Conservation (phyloP, 108 stramenopile species). For the Fistulifera pelliculosa region DNA sequence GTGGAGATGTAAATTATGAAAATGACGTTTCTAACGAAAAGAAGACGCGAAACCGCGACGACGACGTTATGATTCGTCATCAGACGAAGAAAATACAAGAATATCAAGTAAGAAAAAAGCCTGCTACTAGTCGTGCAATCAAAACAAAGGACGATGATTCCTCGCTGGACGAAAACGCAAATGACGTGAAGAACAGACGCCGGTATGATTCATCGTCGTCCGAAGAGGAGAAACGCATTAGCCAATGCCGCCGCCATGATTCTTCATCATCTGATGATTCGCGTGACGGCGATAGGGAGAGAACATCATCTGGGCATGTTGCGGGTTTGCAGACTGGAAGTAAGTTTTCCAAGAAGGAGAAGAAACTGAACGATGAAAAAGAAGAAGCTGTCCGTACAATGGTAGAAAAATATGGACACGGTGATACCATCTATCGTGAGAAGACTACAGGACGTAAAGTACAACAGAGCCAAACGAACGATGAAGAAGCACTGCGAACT, state of each 20-base stretch:
- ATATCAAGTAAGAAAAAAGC: background rate
- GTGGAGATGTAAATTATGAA: background rate
- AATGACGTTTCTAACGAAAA: background rate
- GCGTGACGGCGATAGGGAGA: background rate
- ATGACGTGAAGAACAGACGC: background rate
- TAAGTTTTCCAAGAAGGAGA: constrained; percentile 61
- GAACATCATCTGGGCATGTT: constrained; percentile 48
- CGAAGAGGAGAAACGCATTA: background rate
- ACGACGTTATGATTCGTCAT: constrained; percentile 2
- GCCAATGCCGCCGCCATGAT: background rate
- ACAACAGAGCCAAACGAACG: constrained; percentile 7
- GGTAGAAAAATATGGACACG: constrained; percentile 45
- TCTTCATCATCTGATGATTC: background rate
- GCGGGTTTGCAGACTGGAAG: constrained; percentile 71
- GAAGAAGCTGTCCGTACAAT: constrained; percentile 21
- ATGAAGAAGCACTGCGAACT: constrained; percentile 4
- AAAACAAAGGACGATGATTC: background rate
- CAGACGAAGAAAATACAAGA: background rate
- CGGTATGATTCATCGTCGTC: background rate
- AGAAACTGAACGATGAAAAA: constrained; percentile 30
- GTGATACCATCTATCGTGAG: constrained; percentile 84
- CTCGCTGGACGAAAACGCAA: background rate
- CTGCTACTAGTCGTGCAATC: constrained; percentile 6
- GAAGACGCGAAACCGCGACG: constrained; percentile 10
- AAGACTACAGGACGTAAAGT: constrained; percentile 28